Percentiles rank a stretch among this genome's conserved stretches.
These are phyloP conservation scores for Aspergillus bridgeri DNA, from an alignment of 495 filamentous ascomycete genomes.

Conservation along the genomic window DNA sequence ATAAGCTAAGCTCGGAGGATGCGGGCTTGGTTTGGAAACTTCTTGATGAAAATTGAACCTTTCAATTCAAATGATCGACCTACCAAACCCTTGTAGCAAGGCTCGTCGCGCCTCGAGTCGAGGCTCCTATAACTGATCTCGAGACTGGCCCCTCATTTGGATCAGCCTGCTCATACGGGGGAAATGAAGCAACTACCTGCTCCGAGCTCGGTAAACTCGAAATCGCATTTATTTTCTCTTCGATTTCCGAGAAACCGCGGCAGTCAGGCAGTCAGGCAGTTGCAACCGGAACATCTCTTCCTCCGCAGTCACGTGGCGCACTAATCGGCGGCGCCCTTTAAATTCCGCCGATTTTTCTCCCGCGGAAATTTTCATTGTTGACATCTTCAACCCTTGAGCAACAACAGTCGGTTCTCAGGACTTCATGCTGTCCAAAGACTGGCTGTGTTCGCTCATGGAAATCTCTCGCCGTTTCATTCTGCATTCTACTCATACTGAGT, in stretches of 20 bases:
- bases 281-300: slow-evolving; percentile 9
- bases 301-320: slow-evolving; percentile 21
- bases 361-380: neutral
- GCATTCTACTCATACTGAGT: neutral
- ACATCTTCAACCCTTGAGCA: neutral
- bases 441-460: neutral
- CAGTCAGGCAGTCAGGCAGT: too few species aligned
- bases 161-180: neutral
- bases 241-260: too few species aligned
- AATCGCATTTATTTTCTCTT: too few species aligned
- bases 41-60: slow-evolving; percentile 23
- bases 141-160: neutral
- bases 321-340: slow-evolving; percentile 19
- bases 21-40: slow-evolving; percentile 38
- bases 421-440: neutral
- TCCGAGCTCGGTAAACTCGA: neutral
- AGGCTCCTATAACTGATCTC: neutral
- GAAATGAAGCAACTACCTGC: neutral
- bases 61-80: neutral
- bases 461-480: neutral
- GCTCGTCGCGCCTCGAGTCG: too few species aligned
- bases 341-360: slow-evolving; percentile 12
- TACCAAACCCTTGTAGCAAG: neutral
- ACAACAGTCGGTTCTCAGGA: neutral
- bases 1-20: slow-evolving; percentile 22